Conservation (phyloP, 108 stramenopile genomes). For the Craspedostauros australis region DNA sequence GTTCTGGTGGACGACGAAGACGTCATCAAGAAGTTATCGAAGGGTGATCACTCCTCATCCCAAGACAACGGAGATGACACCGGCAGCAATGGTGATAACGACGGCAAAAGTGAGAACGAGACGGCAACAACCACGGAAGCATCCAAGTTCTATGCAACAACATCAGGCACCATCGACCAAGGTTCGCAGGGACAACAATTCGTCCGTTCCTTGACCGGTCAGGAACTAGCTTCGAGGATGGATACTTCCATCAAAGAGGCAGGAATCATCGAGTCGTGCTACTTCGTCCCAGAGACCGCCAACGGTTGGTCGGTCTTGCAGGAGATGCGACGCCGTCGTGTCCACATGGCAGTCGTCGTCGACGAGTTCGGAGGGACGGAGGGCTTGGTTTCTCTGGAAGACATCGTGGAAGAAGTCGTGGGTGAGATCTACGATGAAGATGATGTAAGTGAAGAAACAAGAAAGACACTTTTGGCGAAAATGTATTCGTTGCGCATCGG, state of each 20-base stretch:
- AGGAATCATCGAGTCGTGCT: conserved; percentile 85
- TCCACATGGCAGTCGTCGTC: conserved; percentile 97
- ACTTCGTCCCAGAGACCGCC: conserved; percentile 97
- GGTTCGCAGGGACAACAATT: conserved; percentile 28
- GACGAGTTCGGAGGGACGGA: conserved; percentile 98
- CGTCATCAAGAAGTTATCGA: conserved; percentile 28
- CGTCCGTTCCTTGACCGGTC: conserved; percentile 70
- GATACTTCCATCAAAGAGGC: conserved; percentile 74
- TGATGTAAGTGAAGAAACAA: conserved; percentile 37
- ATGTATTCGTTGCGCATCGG: too few species aligned
- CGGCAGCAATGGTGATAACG: conserved; percentile 8
- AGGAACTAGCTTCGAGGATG: conserved; percentile 77
- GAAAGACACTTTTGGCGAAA: too few species aligned
- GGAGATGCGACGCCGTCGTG: conserved; percentile 91
- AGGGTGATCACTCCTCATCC: too few species aligned
- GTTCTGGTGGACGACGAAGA: conserved; percentile 76
- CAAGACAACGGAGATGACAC: conserved; percentile 7
- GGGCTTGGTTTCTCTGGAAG: conserved; percentile 94
- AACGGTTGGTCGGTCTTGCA: conserved; percentile 94
- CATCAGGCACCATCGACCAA: conserved; percentile 4
- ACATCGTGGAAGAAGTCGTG: conserved; percentile 94
- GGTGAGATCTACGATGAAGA: conserved; percentile 91
- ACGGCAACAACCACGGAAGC: not conserved
- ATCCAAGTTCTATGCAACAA: conserved; percentile 6
- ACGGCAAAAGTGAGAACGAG: conserved; percentile 12